phyloP scores from a whole-genome alignment of 257 asterid genomes.

The Solanum clarkiae region DNA sequence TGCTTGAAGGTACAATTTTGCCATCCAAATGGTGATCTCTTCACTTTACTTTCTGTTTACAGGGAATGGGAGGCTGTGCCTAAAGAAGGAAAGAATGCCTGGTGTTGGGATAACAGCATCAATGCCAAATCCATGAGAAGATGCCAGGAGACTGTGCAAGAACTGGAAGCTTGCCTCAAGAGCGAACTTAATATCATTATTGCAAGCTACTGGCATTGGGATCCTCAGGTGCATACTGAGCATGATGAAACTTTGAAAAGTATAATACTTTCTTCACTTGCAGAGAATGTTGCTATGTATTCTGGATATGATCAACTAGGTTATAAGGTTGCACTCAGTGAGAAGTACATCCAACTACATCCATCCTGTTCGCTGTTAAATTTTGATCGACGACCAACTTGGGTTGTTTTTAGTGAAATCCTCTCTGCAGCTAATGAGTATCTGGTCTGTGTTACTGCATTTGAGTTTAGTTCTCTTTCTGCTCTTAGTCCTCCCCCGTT shows the following conservation, averaged over 20 bases:
- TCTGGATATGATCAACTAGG: slow-evolving; percentile 92
- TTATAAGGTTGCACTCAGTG: slow-evolving; percentile 63
- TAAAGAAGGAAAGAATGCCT: slow-evolving; percentile 29
- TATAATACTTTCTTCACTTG: slow-evolving; percentile 56
- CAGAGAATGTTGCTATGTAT: slow-evolving; percentile 89
- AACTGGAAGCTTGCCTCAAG: slow-evolving; percentile 62
- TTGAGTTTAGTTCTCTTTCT: slow-evolving; percentile 37
- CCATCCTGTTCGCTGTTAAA: slow-evolving; percentile 78
- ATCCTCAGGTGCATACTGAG: slow-evolving; percentile 34
- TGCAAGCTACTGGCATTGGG: slow-evolving; percentile 82
- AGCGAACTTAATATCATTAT: slow-evolving; percentile 54
- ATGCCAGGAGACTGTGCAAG: slow-evolving; percentile 68
- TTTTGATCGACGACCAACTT: slow-evolving; percentile 68
- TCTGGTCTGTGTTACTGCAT: slow-evolving; percentile 72
- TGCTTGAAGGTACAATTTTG: slow-evolving; percentile 82
- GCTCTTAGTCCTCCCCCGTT: slow-evolving; percentile 47
- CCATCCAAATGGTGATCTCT: slow-evolving; percentile 76
- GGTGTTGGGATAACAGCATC: slow-evolving; percentile 96
- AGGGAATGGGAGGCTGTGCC: slow-evolving; percentile 70
- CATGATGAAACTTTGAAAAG: slow-evolving; percentile 50
- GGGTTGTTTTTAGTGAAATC: slow-evolving; percentile 84
- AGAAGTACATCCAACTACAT: slow-evolving; percentile 68
- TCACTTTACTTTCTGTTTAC: slow-evolving; percentile 82
- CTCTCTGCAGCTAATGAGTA: slow-evolving; percentile 54
- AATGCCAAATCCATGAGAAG: slow-evolving; percentile 89